Evolutionary conservation across 164 flowering plant genomes (phyloP).

Genomic region (Sextonia rubra): DNA sequence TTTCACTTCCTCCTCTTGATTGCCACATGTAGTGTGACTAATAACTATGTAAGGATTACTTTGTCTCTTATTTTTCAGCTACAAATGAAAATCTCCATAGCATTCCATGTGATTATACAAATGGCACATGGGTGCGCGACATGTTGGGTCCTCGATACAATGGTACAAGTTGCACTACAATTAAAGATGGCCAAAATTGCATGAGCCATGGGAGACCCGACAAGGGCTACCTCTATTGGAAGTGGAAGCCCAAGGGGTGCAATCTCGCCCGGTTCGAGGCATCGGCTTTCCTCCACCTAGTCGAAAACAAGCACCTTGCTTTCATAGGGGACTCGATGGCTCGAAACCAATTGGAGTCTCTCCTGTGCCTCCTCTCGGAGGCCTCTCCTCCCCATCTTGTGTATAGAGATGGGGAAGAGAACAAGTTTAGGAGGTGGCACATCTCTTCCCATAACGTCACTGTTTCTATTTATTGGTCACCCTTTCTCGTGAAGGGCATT

Average conservation of each 20-base stretch:
- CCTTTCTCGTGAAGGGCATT: conserved; percentile 69
- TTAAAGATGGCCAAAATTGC: conserved; percentile 86
- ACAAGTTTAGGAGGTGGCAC: conserved; percentile 75
- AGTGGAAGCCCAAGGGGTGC: conserved; percentile 73
- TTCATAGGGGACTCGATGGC: conserved; percentile 97
- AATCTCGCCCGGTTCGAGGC: conserved; percentile 70
- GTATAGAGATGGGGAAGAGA: conserved; percentile 54
- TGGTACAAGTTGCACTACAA: conserved; percentile 68
- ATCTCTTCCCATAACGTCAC: conserved; percentile 52
- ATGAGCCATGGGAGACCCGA: conserved; percentile 78
- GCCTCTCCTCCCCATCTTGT: conserved; percentile 53
- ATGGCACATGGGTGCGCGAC: conserved; percentile 71
- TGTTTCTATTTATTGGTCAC: conserved; percentile 86
- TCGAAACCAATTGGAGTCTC: conserved; percentile 87
- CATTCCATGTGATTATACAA: conserved; percentile 49
- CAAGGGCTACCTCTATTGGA: conserved; percentile 64
- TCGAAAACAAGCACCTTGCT: conserved; percentile 60
- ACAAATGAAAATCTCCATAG: conserved; percentile 16
- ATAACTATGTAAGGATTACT: too few relatives aligned
- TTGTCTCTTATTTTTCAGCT: conserved; percentile 4
- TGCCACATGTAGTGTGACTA: too few relatives aligned
- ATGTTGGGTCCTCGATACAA: conserved; percentile 62
- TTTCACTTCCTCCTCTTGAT: too few relatives aligned
- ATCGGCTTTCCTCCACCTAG: conserved; percentile 42
- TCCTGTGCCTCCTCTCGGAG: conserved; percentile 67